Percentiles rank a stretch among this genome's conserved stretches.
Evolutionary conservation across 2,329 filamentous ascomycete species (phyloP).

Genomic region (Fusarium clavum): DNA sequence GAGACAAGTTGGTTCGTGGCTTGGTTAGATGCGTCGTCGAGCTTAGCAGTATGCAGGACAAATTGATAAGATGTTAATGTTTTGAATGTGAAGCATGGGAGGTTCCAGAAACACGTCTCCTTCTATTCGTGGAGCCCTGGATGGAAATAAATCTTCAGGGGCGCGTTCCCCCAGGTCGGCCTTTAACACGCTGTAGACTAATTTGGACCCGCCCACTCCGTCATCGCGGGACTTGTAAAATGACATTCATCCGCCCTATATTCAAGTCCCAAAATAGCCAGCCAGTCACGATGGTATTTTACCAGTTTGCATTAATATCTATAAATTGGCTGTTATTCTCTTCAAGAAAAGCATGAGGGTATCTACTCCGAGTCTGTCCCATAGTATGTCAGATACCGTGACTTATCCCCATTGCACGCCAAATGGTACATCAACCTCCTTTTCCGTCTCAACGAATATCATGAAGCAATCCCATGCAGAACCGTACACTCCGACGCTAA

Average conservation of each 20-base stretch:
- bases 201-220: conserved; percentile 44
- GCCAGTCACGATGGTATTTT: not conserved
- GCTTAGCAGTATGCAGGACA: not conserved
- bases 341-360: conserved; percentile 21
- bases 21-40: conserved; percentile 3
- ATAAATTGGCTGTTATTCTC: conserved; percentile 13
- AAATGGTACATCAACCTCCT: conserved; percentile 29
- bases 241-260: conserved; percentile 21
- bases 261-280: conserved; percentile 1
- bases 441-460: conserved; percentile 33
- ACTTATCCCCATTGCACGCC: conserved; percentile 18
- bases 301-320: conserved; percentile 1
- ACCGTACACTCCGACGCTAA: conserved; percentile 46
- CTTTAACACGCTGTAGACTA: conserved; percentile 4
- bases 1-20: not conserved
- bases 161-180: conserved; percentile 22
- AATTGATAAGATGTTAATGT: conserved; percentile 17
- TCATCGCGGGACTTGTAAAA: conserved; percentile 28
- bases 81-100: conserved; percentile 31
- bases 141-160: conserved; percentile 32
- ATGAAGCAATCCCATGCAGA: conserved; percentile 40
- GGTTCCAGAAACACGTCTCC: conserved; percentile 28
- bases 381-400: conserved; percentile 25
- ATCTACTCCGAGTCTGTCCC: conserved; percentile 33
- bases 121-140: conserved; percentile 27